A percentile compares a stretch with the other conserved stretches of the same genome.
Conservation (phyloP, 352 stramenopile species). For the Globisporangium ultimum region DNA sequence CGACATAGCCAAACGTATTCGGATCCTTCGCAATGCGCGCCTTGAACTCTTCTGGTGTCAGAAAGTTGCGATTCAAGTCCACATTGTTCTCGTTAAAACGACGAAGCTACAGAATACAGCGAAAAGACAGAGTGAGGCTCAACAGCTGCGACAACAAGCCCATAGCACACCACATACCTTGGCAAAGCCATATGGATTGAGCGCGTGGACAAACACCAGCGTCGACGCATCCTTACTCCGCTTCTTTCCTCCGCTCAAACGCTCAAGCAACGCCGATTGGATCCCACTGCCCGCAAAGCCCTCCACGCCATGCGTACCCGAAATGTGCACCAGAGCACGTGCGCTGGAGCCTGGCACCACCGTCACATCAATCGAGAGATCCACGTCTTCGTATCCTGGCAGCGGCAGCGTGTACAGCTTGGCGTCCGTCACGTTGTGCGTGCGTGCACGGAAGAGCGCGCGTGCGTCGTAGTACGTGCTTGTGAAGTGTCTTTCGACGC, state of each 20-base stretch:
- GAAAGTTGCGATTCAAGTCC: too few species aligned
- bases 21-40: too few species aligned
- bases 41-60: too few species aligned
- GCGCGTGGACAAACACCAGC: conserved; percentile 78
- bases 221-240: conserved; percentile 25
- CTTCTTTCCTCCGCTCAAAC: background rate
- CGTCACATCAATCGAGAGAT: conserved; percentile 36
- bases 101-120: too few species aligned
- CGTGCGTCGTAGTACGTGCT: conserved; percentile 33
- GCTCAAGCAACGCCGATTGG: conserved; percentile 23
- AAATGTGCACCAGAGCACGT: conserved; percentile 33
- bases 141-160: too few species aligned
- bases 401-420: conserved; percentile 24
- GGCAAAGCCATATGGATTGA: conserved; percentile 83
- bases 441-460: conserved; percentile 23
- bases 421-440: conserved; percentile 6
- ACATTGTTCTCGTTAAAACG: too few species aligned
- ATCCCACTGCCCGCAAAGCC: conserved; percentile 44
- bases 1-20: too few species aligned
- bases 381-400: conserved; percentile 10
- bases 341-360: conserved; percentile 21
- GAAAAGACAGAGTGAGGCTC: too few species aligned
- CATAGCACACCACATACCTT: conserved; percentile 19
- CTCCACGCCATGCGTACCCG: conserved; percentile 48
- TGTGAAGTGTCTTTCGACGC: conserved; percentile 21